Percentiles rank a stretch among this genome's conserved stretches.
Conservation (phyloP, 2,329 filamentous ascomycete species). For the Verticillium dahliae region DNA sequence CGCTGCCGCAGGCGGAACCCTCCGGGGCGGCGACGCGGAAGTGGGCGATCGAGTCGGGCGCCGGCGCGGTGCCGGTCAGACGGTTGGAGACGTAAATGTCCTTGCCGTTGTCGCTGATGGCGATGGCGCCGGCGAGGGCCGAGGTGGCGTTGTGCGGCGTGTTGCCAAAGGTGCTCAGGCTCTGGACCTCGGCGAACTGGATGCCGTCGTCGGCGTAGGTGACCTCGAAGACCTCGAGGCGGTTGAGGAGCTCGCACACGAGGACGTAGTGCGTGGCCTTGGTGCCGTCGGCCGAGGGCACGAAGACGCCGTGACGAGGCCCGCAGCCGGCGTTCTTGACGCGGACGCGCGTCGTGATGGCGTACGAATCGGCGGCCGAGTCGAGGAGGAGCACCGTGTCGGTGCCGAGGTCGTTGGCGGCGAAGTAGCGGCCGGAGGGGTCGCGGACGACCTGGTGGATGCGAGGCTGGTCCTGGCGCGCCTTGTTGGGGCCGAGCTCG, state of each 20-base stretch:
- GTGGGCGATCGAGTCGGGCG: slow-evolving; percentile 39
- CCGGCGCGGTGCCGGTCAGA: slow-evolving; percentile 25
- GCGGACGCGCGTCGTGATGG: slow-evolving; percentile 24
- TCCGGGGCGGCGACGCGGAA: slow-evolving; percentile 25
- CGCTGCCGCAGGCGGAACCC: slow-evolving; percentile 13
- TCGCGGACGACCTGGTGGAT: slow-evolving; percentile 44
- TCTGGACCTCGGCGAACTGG: slow-evolving; percentile 26
- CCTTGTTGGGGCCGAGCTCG: slow-evolving; percentile 22
- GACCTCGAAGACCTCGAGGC: slow-evolving; percentile 35
- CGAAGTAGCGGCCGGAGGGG: slow-evolving; percentile 41
- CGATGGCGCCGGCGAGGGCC: slow-evolving; percentile 39
- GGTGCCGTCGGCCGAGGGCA: slow-evolving; percentile 20
- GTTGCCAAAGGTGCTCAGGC: slow-evolving; percentile 28
- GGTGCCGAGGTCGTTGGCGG: slow-evolving; percentile 41
- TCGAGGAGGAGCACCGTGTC: slow-evolving; percentile 41
- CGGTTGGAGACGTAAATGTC: slow-evolving; percentile 48
- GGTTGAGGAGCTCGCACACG: slow-evolving; percentile 38
- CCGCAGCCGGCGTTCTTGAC: slow-evolving; percentile 33
- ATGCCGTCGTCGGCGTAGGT: slow-evolving; percentile 28
- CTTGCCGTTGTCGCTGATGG: slow-evolving; percentile 30
- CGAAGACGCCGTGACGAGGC: slow-evolving; percentile 45
- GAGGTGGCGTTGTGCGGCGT: slow-evolving; percentile 25
- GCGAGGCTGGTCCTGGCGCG: slow-evolving; percentile 25
- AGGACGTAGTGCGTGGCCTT: slow-evolving; percentile 38
- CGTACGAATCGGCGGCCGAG: slow-evolving; percentile 30